These are phyloP conservation scores for Candida dajiaensis DNA, from an alignment of 805 yeast species.

Conservation along the genomic window DNA sequence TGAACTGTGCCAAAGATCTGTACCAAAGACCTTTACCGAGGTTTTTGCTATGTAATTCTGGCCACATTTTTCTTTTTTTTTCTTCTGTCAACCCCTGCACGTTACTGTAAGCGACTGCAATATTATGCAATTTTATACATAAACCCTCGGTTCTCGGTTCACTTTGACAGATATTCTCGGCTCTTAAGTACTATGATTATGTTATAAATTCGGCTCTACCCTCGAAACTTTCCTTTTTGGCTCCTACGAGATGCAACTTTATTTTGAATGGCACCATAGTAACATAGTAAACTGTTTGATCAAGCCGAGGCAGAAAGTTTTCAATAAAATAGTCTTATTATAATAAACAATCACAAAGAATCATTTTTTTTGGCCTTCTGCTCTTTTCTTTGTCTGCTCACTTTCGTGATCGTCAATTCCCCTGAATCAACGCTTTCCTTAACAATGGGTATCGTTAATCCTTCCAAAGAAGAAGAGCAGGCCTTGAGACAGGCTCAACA, in stretches of 20 bases:
- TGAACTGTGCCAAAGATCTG: no score
- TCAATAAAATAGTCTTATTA: background rate
- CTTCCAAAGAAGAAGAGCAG: slow-evolving; percentile 16
- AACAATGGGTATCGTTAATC: background rate
- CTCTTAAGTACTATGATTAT: background rate
- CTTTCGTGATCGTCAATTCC: no score
- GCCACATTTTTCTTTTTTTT: no score
- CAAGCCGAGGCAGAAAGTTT: background rate
- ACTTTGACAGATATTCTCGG: background rate
- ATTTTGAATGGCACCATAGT: no score
- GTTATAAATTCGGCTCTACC: background rate
- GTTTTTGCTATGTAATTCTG: no score
- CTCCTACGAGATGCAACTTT: background rate
- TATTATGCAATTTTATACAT: background rate
- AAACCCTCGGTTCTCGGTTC: background rate
- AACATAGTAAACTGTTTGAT: background rate
- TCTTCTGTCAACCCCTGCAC: no score
- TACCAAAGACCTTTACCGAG: no score
- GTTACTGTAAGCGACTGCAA: background rate
- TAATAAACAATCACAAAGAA: background rate
- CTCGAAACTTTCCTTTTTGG: background rate
- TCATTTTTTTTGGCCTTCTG: no score
- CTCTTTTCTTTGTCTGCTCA: background rate
- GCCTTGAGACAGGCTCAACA: slow-evolving; percentile 13
- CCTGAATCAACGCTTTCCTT: no score